A percentile compares a stretch with the other conserved stretches of the same genome.
Conservation (phyloP, 2,329 filamentous ascomycete genomes). For the Emergomyces orientalis region DNA sequence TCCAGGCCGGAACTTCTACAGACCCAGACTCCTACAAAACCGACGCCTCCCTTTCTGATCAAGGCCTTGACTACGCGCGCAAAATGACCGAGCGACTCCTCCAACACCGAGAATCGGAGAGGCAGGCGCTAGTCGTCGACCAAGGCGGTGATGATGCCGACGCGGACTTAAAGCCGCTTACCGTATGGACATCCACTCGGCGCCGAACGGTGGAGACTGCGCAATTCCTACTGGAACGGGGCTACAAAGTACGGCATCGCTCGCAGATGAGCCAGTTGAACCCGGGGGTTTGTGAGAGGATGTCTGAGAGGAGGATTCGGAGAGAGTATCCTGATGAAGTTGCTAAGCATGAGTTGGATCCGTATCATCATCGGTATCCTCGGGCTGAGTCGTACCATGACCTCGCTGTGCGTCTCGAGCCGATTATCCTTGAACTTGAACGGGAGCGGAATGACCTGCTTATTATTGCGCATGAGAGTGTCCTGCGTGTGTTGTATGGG, state of each 20-base stretch:
- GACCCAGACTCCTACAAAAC: conserved; percentile 88
- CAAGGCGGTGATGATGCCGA: conserved; percentile 61
- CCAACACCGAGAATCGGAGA: conserved; percentile 74
- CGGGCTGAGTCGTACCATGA: conserved; percentile 98
- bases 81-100: conserved; percentile 80
- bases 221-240: conserved; percentile 65
- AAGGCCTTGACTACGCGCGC: conserved; percentile 69
- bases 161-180: conserved; percentile 65
- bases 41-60: conserved; percentile 72
- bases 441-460: conserved; percentile 95
- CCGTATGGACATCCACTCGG: conserved; percentile 90
- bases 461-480: conserved; percentile 95
- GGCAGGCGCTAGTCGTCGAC: conserved; percentile 57
- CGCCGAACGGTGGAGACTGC: conserved; percentile 85
- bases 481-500: conserved; percentile 91
- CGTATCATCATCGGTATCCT: conserved; percentile 94
- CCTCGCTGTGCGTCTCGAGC: conserved; percentile 91
- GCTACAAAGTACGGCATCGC: conserved; percentile 79
- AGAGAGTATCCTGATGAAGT: conserved; percentile 82
- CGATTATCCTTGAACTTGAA: conserved; percentile 94
- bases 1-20: conserved; percentile 64
- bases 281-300: conserved; percentile 88
- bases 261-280: conserved; percentile 97
- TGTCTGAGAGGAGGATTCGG: conserved; percentile 74
- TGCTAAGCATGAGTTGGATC: conserved; percentile 83